Evolutionary conservation across 176 grass and related monocot genomes (phyloP).

Genomic region (Saccharum spontaneum): DNA sequence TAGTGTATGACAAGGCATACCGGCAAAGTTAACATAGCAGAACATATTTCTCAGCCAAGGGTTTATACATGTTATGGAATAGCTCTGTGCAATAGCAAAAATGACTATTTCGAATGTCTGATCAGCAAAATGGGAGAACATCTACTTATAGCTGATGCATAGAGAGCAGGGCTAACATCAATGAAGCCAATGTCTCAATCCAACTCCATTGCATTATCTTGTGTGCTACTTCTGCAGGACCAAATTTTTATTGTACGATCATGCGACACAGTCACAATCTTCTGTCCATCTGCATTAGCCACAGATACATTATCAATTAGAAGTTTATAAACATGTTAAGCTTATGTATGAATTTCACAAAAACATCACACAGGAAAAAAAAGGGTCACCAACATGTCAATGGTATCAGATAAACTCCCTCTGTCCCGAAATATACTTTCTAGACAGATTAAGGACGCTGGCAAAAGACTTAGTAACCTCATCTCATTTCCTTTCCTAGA

Average conservation of each 20-base stretch:
- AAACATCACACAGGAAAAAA: neutral
- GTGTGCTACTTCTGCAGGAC: constrained; percentile 54
- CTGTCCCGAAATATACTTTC: no score
- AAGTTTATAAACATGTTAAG: neutral
- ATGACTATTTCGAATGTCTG: neutral
- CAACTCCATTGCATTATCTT: constrained; percentile 76
- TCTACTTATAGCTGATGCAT: neutral
- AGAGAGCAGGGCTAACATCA: neutral
- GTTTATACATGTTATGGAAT: constrained; percentile 20
- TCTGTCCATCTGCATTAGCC: constrained; percentile 79
- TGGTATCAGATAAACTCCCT: neutral
- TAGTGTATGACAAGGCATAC: neutral
- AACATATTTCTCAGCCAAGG: constrained; percentile 29
- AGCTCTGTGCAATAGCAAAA: constrained; percentile 1
- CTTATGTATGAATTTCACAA: neutral
- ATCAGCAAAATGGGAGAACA: constrained; percentile 1
- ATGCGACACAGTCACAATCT: constrained; percentile 87
- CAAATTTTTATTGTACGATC: constrained; percentile 96
- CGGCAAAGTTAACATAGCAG: neutral
- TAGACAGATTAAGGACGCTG: neutral
- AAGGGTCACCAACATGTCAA: neutral
- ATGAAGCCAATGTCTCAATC: constrained; percentile 46
- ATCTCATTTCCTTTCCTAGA: no score
- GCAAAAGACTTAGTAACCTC: no score
- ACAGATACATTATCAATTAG: neutral